phyloP scores from a whole-genome alignment of 2,329 filamentous ascomycete genomes.

The Cladophialophora psammophila region DNA sequence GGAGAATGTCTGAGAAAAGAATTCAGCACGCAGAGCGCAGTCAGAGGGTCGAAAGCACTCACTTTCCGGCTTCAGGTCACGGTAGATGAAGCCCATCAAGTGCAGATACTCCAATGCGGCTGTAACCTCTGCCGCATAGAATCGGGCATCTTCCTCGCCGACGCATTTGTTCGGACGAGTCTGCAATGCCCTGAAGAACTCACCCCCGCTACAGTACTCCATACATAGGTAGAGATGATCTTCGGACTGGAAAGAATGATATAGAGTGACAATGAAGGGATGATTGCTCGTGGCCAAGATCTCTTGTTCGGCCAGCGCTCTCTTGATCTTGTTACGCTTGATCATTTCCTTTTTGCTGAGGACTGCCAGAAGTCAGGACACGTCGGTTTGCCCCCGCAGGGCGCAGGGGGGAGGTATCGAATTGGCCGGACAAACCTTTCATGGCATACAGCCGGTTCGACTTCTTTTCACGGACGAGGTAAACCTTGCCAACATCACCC shows the following conservation, averaged over 20 bases:
- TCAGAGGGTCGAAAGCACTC: slow-evolving; percentile 47
- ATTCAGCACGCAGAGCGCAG: slow-evolving; percentile 47
- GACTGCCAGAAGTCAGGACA: slow-evolving; percentile 66
- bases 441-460: slow-evolving; percentile 94
- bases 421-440: slow-evolving; percentile 74
- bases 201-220: slow-evolving; percentile 98
- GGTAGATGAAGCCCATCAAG: slow-evolving; percentile 99
- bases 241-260: slow-evolving; percentile 99
- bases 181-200: slow-evolving; percentile 97
- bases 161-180: slow-evolving; percentile 97
- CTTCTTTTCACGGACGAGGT: slow-evolving; percentile 97
- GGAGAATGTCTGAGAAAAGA: slow-evolving; percentile 77
- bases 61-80: slow-evolving; percentile 97
- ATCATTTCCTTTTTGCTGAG: slow-evolving; percentile 99
- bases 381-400: not conserved
- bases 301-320: slow-evolving; percentile 95
- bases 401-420: slow-evolving; percentile 2
- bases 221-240: slow-evolving; percentile 99
- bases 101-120: slow-evolving; percentile 96
- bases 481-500: slow-evolving; percentile 98
- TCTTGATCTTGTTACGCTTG: slow-evolving; percentile 99
- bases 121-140: slow-evolving; percentile 97
- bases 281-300: slow-evolving; percentile 98
- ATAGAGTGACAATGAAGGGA: slow-evolving; percentile 97
- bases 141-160: slow-evolving; percentile 92